Percentiles rank a stretch among this genome's conserved stretches.
Evolutionary conservation across 2,329 filamentous ascomycete species (phyloP).

Genomic region (Colletotrichum liriopes): DNA sequence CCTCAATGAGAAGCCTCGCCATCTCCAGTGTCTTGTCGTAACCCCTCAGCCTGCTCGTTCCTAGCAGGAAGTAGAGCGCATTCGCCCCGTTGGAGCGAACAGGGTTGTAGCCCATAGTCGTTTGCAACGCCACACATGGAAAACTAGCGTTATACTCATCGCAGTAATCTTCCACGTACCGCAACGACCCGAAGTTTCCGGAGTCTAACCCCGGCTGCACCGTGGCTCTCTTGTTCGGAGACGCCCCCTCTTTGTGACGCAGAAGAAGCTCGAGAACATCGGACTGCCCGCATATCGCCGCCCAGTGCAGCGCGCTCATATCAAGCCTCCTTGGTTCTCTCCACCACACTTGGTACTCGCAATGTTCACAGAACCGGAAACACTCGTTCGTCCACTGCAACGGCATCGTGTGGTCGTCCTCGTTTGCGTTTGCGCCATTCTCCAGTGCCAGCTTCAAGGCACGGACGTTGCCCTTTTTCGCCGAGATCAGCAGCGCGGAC

Average conservation of each 20-base stretch:
- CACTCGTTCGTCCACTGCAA: slow-evolving; percentile 42
- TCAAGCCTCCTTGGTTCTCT: slow-evolving; percentile 36
- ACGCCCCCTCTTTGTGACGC: background rate
- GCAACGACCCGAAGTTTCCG: slow-evolving; percentile 30
- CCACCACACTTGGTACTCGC: slow-evolving; percentile 42
- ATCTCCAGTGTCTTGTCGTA: background rate
- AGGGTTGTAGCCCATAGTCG: slow-evolving; percentile 12
- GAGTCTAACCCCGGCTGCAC: slow-evolving; percentile 32
- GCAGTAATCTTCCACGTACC: slow-evolving; percentile 35
- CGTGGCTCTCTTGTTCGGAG: slow-evolving; percentile 25
- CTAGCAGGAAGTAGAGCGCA: slow-evolving; percentile 36
- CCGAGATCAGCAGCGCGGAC: slow-evolving; percentile 34
- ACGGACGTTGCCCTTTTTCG: slow-evolving; percentile 28
- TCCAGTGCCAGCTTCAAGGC: slow-evolving; percentile 50
- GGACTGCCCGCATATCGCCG: slow-evolving; percentile 24
- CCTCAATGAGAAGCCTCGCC: slow-evolving; percentile 8
- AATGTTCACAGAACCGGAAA: slow-evolving; percentile 34
- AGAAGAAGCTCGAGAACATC: slow-evolving; percentile 15
- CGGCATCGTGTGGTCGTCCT: slow-evolving; percentile 47
- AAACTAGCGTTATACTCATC: slow-evolving; percentile 40
- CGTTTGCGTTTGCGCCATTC: slow-evolving; percentile 53
- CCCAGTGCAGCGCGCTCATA: slow-evolving; percentile 38
- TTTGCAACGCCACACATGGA: slow-evolving; percentile 33
- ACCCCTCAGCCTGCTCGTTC: slow-evolving; percentile 18
- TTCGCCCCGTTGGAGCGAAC: slow-evolving; percentile 29